These are phyloP conservation scores for Pyrenochaeta sp. DNA, from an alignment of 2,329 filamentous ascomycete genomes.

Conservation along the genomic window DNA sequence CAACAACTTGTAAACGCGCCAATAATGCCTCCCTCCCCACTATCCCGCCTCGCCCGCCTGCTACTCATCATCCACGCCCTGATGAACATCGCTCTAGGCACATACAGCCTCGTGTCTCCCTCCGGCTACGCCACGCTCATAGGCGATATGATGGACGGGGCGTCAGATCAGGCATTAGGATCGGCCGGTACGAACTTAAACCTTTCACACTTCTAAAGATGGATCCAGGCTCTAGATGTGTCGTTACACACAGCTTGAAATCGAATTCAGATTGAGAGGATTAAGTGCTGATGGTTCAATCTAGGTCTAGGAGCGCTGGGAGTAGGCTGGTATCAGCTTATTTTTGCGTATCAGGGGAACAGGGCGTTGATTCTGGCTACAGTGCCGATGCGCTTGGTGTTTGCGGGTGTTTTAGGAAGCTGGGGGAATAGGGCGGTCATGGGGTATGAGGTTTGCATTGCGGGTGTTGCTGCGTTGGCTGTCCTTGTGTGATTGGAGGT, in stretches of 20 bases:
- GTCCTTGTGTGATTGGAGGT: not conserved
- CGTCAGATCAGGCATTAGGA: conserved; percentile 3
- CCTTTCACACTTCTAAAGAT: not conserved
- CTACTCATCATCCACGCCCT: conserved; percentile 18
- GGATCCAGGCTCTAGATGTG: too few relatives aligned
- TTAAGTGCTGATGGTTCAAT: too few relatives aligned
- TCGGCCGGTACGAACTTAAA: conserved; percentile 7
- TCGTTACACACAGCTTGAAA: too few relatives aligned
- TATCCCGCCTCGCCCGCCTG: conserved; percentile 12
- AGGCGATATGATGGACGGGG: not conserved
- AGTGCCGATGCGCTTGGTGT: conserved; percentile 10
- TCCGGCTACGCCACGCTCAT: conserved; percentile 2
- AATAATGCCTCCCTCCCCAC: not conserved
- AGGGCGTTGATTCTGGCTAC: conserved; percentile 13
- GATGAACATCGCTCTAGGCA: conserved; percentile 19
- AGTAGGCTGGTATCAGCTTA: conserved; percentile 22
- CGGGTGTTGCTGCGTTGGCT: not conserved
- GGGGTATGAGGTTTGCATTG: not conserved
- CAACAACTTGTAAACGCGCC: not conserved
- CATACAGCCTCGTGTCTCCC: conserved; percentile 12
- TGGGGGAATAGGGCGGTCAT: not conserved
- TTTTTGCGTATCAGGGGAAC: conserved; percentile 18
- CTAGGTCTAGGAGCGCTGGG: conserved; percentile 19
- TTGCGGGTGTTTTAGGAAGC: conserved; percentile 1
- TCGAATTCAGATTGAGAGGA: too few relatives aligned